Conservation (phyloP, 345 rosid species). For the Hibiscus mutabilis region DNA sequence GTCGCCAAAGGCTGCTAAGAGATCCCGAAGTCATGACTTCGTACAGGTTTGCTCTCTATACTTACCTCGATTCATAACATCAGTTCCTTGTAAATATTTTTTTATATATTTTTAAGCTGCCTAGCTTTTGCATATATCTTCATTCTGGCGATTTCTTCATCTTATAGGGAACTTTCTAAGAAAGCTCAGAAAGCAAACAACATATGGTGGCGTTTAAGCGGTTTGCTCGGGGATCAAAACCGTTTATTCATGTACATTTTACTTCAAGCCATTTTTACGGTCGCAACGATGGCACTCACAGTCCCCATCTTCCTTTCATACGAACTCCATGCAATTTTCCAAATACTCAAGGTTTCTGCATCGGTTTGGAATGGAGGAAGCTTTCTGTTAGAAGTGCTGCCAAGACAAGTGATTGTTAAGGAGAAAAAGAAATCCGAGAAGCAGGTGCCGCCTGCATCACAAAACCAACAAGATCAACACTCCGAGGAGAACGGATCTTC, state of each 20-base stretch:
- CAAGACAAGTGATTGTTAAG: conserved; percentile 77
- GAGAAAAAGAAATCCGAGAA: conserved; percentile 57
- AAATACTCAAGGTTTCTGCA: conserved; percentile 79
- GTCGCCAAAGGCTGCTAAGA: conserved; percentile 79
- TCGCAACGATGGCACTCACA: conserved; percentile 88
- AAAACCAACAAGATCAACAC: conserved; percentile 18
- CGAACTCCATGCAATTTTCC: conserved; percentile 57
- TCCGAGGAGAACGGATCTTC: not conserved
- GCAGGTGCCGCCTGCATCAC: conserved; percentile 14
- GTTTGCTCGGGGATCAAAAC: conserved; percentile 82
- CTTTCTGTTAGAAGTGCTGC: conserved; percentile 86
- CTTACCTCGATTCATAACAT: not conserved
- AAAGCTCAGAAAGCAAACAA: conserved; percentile 90
- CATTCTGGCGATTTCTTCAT: not conserved
- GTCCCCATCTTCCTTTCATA: conserved; percentile 89
- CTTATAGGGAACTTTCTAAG: conserved; percentile 68
- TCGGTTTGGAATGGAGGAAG: conserved; percentile 91
- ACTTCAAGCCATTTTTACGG: conserved; percentile 74
- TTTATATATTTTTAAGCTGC: not conserved
- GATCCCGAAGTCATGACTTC: conserved; percentile 99
- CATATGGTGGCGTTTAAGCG: conserved; percentile 78
- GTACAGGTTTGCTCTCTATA: conserved; percentile 47
- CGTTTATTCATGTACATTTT: conserved; percentile 76
- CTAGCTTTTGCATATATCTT: not conserved
- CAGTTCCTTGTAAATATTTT: not conserved